phyloP scores from a whole-genome alignment of 768 basidiomycete genomes.

The Amanita rimosa region DNA sequence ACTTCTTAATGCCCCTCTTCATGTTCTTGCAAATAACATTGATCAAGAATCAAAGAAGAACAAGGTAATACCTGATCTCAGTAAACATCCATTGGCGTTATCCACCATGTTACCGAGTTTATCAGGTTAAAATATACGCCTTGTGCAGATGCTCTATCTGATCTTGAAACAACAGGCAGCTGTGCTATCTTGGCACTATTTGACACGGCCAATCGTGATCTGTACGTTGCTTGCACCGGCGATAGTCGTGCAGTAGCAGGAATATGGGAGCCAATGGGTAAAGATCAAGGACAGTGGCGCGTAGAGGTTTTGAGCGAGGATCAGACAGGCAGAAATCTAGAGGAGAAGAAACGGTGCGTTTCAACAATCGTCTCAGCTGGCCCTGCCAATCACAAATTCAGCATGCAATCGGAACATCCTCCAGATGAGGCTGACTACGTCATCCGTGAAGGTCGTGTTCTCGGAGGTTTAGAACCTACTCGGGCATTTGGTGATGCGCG shows the following conservation, averaged over 20 bases:
- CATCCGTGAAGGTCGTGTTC: conserved; percentile 68
- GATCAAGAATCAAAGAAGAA: conserved; percentile 38
- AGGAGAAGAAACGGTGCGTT: conserved; percentile 69
- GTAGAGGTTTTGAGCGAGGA: conserved; percentile 94
- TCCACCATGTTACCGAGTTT: conserved; percentile 76
- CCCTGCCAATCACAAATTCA: conserved; percentile 14
- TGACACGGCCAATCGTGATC: conserved; percentile 69
- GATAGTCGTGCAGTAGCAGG: conserved; percentile 96
- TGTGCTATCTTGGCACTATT: conserved; percentile 86
- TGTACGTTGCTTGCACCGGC: conserved; percentile 88
- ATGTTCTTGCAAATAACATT: conserved; percentile 50
- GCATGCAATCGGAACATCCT: conserved; percentile 79
- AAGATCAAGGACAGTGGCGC: conserved; percentile 71
- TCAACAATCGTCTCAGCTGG: background rate
- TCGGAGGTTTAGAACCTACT: conserved; percentile 81
- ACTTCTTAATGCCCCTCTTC: conserved; percentile 68
- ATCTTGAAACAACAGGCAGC: conserved; percentile 41
- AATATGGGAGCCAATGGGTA: conserved; percentile 61
- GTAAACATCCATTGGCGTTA: conserved; percentile 57
- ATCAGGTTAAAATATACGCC: conserved; percentile 37
- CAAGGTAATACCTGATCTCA: conserved; percentile 50
- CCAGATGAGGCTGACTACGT: conserved; percentile 61
- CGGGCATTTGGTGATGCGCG: conserved; percentile 84
- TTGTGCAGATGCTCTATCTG: conserved; percentile 9
- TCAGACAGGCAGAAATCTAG: conserved; percentile 87